Base-by-base conservation (phyloP, 805 yeast genomes). In the Saturnispora halmiae region DNA sequence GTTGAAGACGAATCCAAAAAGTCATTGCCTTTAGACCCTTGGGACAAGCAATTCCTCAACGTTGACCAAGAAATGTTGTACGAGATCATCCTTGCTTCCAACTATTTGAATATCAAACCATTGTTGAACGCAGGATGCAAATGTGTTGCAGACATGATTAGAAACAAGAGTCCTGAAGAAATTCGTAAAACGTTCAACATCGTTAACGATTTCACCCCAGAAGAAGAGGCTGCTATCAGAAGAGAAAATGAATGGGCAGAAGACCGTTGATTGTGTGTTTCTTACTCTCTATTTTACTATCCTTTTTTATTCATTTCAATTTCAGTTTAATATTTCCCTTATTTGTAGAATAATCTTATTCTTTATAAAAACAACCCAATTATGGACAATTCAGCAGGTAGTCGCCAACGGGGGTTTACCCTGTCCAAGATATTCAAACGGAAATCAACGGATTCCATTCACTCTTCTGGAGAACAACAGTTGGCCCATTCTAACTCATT, bases 41-140 rank as follows among this genome's bases (percentile, higher is more conserved):
- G 97, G 97, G 97, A 90, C 64, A 83, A 84, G 60, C 85, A 83
- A 60, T 90, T 88, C 60, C 72, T 90, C 52, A 83, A 84, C 56
- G 96, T 90, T 29, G 97, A 90, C 63, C 97, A 82, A 56, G 90
- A 82, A 51, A 82, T 82, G 88, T 68, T 82, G 43, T 82, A 82
- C 50, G 92, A 81, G 54, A 82, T 82, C 54, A 79, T 82, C 43
- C 64, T 79, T 43, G 90, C 90, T n/a, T 85, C 90, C 15, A 82
- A 82, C 59, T 82, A 80, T 56, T 64, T 82, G 54, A 81, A 82
- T 56, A 81, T 82, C 53, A 73, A 79, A 48, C 88, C 87, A 2
- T 63, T 82, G 48, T 64, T 82, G 52, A 84, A 80, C 51, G 78
- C 87, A 2, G 88, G 88, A 5, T 82, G 92, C 54, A 81, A 81